Conservation (phyloP, 2,329 filamentous ascomycete genomes). For the Claviceps arundinis region DNA sequence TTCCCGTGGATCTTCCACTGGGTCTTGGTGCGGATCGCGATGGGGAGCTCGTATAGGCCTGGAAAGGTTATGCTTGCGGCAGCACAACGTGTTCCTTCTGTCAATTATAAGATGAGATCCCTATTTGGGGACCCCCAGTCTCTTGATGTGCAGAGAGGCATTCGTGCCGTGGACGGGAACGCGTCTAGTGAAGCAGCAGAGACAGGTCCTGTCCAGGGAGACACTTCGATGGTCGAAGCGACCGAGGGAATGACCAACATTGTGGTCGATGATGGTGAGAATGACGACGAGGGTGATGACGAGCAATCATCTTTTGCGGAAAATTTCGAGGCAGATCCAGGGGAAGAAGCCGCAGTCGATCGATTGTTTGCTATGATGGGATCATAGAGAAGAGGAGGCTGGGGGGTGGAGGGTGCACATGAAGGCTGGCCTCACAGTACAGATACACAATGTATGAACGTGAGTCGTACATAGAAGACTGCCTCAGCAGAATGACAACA, state of each 20-base stretch:
- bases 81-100: constrained; percentile 3
- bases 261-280: neutral
- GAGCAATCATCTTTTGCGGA: neutral
- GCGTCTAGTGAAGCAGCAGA: neutral
- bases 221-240: neutral
- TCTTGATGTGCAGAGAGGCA: neutral
- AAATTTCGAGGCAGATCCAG: neutral
- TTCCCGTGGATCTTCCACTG: constrained; percentile 86
- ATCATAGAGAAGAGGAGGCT: too few species aligned
- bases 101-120: neutral
- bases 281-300: neutral
- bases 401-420: too few species aligned
- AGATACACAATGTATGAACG: too few species aligned
- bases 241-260: neutral
- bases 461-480: too few species aligned
- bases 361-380: constrained; percentile 2
- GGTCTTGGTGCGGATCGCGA: constrained; percentile 29
- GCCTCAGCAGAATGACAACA: too few species aligned
- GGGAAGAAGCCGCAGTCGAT: neutral
- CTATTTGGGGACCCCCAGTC: neutral
- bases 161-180: neutral
- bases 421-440: too few species aligned
- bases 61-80: constrained; percentile 9
- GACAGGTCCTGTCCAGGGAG: neutral
- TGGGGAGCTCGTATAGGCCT: constrained; percentile 13